Percentiles rank a stretch among this genome's conserved stretches.
These are phyloP conservation scores for Boletales sp. DNA, from an alignment of 768 basidiomycete genomes.

Conservation along the genomic window DNA sequence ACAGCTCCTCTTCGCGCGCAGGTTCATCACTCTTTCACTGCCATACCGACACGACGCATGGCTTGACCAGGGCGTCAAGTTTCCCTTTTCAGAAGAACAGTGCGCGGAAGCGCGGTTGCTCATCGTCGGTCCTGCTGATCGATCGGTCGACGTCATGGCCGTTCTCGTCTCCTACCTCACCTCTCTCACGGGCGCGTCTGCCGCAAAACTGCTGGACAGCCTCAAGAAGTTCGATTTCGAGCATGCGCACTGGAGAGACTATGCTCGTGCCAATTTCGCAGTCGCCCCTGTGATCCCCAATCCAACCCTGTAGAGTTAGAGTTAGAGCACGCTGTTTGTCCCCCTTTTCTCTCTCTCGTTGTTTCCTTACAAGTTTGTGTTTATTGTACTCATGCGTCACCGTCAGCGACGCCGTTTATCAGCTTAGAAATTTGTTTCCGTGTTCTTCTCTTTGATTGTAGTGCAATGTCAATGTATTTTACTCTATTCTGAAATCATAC, in stretches of 20 bases:
- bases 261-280: not conserved
- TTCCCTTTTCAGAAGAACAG: not conserved
- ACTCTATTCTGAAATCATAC: no score
- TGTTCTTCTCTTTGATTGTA: no score
- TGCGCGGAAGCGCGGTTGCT: constrained; percentile 19
- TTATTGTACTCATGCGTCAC: no score
- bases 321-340: no score
- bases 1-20: not conserved
- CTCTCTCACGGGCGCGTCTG: not conserved
- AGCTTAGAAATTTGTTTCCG: no score
- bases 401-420: no score
- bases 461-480: no score
- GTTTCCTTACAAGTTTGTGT: no score
- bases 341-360: no score
- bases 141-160: constrained; percentile 29
- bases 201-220: not conserved
- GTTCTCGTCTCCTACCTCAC: constrained; percentile 28
- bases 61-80: not conserved
- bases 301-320: no score
- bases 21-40: not conserved
- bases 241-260: not conserved
- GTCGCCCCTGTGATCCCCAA: no score
- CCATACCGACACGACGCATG: not conserved
- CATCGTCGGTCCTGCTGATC: constrained; percentile 25
- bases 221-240: not conserved